A percentile compares a stretch with the other conserved stretches of the same genome.
These are phyloP conservation scores for Fraxinus platypoda DNA, from an alignment of 305 asterid species.

Conservation along the genomic window DNA sequence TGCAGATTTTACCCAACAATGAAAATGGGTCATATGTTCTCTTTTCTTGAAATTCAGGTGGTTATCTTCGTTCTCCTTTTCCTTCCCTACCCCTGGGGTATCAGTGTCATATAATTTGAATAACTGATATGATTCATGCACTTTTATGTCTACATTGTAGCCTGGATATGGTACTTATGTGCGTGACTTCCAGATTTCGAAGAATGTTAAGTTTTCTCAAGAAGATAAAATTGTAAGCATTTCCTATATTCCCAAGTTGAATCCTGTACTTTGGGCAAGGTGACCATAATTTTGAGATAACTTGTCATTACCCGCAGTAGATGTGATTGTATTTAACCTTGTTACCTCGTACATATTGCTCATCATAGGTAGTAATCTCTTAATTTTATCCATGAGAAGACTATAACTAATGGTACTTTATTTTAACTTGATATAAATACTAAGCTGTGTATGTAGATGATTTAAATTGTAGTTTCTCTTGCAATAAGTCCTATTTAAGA, in stretches of 20 bases:
- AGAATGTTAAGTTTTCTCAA: slow-evolving; percentile 42
- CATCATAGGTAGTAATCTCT: not conserved
- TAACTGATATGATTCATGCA: slow-evolving; percentile 27
- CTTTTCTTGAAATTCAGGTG: slow-evolving; percentile 70
- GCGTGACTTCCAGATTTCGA: slow-evolving; percentile 66
- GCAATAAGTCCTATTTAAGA: not conserved
- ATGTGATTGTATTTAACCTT: slow-evolving; percentile 9
- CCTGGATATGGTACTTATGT: slow-evolving; percentile 82
- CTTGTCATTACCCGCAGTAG: slow-evolving; percentile 6
- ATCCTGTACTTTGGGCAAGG: slow-evolving; percentile 14
- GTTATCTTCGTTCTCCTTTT: slow-evolving; percentile 24
- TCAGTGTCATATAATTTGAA: slow-evolving; percentile 12
- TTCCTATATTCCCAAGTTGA: slow-evolving; percentile 23
- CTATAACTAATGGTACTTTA: not conserved
- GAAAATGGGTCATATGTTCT: slow-evolving; percentile 66
- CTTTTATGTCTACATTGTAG: slow-evolving; percentile 45
- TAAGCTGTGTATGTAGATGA: not conserved
- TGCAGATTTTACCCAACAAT: slow-evolving; percentile 84
- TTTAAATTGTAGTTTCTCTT: not conserved
- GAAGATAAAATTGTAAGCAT: slow-evolving; percentile 69
- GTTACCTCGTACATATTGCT: slow-evolving; percentile 2
- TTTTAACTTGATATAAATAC: not conserved
- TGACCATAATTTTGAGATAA: slow-evolving; percentile 7
- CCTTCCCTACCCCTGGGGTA: slow-evolving; percentile 10
- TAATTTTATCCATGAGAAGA: slow-evolving; percentile 4